Conservation (phyloP, 805 yeast genomes). For the Candida silvicultrix region DNA sequence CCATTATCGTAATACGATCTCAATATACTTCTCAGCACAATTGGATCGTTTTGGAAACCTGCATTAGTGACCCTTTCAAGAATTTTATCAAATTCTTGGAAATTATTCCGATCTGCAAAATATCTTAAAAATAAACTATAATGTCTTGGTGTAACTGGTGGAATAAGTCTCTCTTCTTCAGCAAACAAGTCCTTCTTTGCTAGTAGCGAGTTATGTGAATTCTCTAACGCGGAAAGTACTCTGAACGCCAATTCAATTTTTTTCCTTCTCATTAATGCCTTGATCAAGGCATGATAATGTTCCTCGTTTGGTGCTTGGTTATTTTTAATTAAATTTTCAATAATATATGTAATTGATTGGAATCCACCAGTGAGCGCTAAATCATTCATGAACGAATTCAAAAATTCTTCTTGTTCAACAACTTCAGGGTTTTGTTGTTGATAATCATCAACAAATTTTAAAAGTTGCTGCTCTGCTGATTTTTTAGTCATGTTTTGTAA, state of each 20-base stretch:
- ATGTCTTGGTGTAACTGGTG: slow-evolving; percentile 34
- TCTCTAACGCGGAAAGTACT: slow-evolving; percentile 27
- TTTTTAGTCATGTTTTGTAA: slow-evolving; percentile 10
- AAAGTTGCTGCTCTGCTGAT: slow-evolving; percentile 9
- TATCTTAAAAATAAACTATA: slow-evolving; percentile 33
- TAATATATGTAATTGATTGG: slow-evolving; percentile 5
- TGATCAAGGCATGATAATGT: slow-evolving; percentile 21
- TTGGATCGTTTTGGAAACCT: slow-evolving; percentile 16
- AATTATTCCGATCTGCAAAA: slow-evolving; percentile 22
- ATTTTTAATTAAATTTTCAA: slow-evolving; percentile 7
- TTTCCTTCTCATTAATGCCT: slow-evolving; percentile 18
- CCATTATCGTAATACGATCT: slow-evolving; percentile 24
- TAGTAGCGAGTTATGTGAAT: slow-evolving; percentile 4
- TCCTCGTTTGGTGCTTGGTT: slow-evolving; percentile 14
- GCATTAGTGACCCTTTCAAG: slow-evolving; percentile 23
- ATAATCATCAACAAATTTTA: slow-evolving; percentile 13
- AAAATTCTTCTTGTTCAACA: slow-evolving; percentile 13
- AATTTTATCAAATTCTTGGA: slow-evolving; percentile 23
- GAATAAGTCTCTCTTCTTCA: slow-evolving; percentile 18
- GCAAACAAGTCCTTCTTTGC: neutral
- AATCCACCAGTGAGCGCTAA: slow-evolving; percentile 13
- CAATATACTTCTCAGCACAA: slow-evolving; percentile 32
- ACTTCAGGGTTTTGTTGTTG: slow-evolving; percentile 9
- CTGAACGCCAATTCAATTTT: slow-evolving; percentile 25
- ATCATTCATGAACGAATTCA: slow-evolving; percentile 13